Conservation (phyloP, 768 basidiomycete species). For the Mycena indigotica region DNA sequence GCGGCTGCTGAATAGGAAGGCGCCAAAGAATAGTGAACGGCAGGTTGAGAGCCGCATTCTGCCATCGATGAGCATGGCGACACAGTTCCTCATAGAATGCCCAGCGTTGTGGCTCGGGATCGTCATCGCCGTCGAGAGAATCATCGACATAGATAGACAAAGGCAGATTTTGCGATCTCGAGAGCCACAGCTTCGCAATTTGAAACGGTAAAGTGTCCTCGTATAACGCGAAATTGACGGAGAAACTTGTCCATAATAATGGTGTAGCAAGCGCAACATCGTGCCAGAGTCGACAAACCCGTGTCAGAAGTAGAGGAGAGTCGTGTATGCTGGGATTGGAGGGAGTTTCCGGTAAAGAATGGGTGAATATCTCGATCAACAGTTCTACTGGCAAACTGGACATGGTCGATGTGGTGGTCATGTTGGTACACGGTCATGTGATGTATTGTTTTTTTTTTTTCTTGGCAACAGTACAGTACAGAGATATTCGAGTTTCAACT, state of each 20-base stretch:
- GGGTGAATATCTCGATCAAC: slow-evolving; percentile 3
- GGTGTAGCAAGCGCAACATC: slow-evolving; percentile 3
- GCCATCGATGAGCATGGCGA: slow-evolving; percentile 4
- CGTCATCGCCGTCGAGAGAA: background rate
- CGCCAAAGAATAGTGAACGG: background rate
- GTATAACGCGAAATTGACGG: background rate
- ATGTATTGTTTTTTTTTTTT: too few relatives aligned
- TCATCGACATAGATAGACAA: background rate
- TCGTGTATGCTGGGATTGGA: background rate
- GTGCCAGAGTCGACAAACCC: slow-evolving; percentile 9
- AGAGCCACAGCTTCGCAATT: slow-evolving; percentile 11
- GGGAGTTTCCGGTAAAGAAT: background rate
- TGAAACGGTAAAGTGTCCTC: too few relatives aligned
- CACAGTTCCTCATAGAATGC: slow-evolving; percentile 3
- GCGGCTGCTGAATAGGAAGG: background rate
- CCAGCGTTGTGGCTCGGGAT: background rate
- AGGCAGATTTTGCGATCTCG: slow-evolving; percentile 2
- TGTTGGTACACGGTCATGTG: background rate
- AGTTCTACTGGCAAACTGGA: slow-evolving; percentile 7
- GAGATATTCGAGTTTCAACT: too few relatives aligned
- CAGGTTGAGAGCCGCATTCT: background rate
- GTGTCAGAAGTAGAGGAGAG: slow-evolving; percentile 1
- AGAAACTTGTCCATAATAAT: slow-evolving; percentile 1
- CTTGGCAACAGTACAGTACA: too few relatives aligned
- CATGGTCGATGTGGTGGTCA: background rate